Evolutionary conservation across 257 asterid genomes (phyloP).

Genomic region (Solanum commersonii): DNA sequence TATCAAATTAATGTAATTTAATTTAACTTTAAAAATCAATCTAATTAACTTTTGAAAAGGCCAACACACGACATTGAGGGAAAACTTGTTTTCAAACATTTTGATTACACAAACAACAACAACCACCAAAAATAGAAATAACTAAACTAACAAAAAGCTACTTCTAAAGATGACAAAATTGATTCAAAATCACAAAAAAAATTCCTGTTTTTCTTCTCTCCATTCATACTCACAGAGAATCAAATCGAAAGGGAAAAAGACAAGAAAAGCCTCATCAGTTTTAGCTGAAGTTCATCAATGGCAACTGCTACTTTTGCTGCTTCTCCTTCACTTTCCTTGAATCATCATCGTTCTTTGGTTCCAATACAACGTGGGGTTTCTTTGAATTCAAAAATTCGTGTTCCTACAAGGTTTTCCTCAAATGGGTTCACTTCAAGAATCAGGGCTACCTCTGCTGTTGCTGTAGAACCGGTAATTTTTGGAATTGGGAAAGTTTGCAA

Average conservation of each 20-base stretch:
- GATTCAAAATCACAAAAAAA: background rate
- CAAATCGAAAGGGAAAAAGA: conserved; percentile 1
- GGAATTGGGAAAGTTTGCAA: background rate
- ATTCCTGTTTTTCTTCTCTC: conserved; percentile 11
- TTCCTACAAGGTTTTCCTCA: conserved; percentile 15
- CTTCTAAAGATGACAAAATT: background rate
- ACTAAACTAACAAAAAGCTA: too few relatives aligned
- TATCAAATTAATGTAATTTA: accelerated
- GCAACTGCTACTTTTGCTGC: conserved; percentile 34
- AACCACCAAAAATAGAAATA: too few relatives aligned
- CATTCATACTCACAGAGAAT: conserved; percentile 11
- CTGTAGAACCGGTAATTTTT: conserved; percentile 43
- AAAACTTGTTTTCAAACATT: too few relatives aligned
- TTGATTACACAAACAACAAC: too few relatives aligned
- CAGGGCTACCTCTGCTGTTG: conserved; percentile 52
- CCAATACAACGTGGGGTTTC: conserved; percentile 12
- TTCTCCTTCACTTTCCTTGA: conserved; percentile 17
- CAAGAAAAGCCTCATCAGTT: conserved; percentile 8
- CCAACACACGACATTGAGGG: too few relatives aligned
- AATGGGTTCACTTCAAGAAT: conserved; percentile 14
- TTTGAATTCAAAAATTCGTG: conserved; percentile 15
- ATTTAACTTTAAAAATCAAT: too few relatives aligned
- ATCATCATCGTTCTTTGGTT: conserved; percentile 19
- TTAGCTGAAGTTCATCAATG: conserved; percentile 11
- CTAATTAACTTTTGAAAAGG: too few relatives aligned